Evolutionary conservation across 306 rosid species (phyloP).

Genomic region (Medicago lupulina): DNA sequence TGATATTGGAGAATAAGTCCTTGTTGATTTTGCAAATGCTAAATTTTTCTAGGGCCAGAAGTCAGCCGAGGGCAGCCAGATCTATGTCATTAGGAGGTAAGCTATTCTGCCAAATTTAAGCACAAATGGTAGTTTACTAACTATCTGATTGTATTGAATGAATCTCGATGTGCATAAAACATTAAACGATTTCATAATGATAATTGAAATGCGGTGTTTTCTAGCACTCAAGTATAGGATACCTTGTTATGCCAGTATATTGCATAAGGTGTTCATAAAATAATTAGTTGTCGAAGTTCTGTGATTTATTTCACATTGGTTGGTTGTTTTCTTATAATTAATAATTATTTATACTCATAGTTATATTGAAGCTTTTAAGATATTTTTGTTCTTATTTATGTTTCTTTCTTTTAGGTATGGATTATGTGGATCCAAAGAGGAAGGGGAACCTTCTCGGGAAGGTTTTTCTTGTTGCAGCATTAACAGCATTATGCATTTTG

Average conservation of each 20-base stretch:
- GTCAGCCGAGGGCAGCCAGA: conserved; percentile 71
- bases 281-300: conserved; percentile 15
- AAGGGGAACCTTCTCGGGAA: conserved; percentile 75
- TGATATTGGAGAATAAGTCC: conserved; percentile 45
- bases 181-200: conserved; percentile 1
- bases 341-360: background rate
- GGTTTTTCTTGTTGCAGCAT: conserved; percentile 72
- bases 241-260: conserved; percentile 24
- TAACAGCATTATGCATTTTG: conserved; percentile 77
- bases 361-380: conserved; percentile 21
- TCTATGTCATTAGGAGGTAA: conserved; percentile 87
- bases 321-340: background rate
- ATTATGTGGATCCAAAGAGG: conserved; percentile 81
- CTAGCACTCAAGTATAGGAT: conserved; percentile 18
- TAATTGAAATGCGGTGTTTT: conserved; percentile 23
- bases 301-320: conserved; percentile 26
- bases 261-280: background rate
- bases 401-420: conserved; percentile 69
- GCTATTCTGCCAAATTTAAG: conserved; percentile 22
- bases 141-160: background rate
- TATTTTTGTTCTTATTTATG: conserved; percentile 19
- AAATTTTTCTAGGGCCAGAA: conserved; percentile 66
- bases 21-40: conserved; percentile 63
- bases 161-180: conserved; percentile 21
- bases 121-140: background rate